phyloP scores from a whole-genome alignment of 345 rosid genomes.

The Heritiera littoralis region DNA sequence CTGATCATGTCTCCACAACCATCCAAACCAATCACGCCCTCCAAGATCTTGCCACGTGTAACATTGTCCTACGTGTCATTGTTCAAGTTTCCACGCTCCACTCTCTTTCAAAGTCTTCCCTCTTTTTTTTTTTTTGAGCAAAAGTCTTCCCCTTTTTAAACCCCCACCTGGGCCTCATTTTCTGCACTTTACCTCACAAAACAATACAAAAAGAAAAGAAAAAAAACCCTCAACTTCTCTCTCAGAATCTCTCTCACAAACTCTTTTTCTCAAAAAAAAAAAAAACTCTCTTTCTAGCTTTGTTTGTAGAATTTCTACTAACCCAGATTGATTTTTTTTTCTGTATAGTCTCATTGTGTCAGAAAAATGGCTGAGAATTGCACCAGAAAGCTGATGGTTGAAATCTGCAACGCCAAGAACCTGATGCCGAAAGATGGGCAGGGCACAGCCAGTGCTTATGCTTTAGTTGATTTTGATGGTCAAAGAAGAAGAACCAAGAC shows the following conservation, averaged over 20 bases:
- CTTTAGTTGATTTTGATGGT: slow-evolving; percentile 76
- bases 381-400: slow-evolving; percentile 67
- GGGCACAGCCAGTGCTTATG: slow-evolving; percentile 90
- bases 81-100: slow-evolving; percentile 39
- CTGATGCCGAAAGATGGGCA: slow-evolving; percentile 94
- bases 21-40: slow-evolving; percentile 3
- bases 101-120: neutral
- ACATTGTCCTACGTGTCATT: slow-evolving; percentile 24
- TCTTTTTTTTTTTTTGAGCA: no score
- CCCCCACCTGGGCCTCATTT: slow-evolving; percentile 11
- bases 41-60: slow-evolving; percentile 39
- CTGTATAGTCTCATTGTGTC: neutral
- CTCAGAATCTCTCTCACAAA: neutral
- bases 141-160: slow-evolving; percentile 15
- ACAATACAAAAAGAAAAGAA: neutral
- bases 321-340: slow-evolving; percentile 7
- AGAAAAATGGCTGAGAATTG: slow-evolving; percentile 54
- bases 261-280: neutral
- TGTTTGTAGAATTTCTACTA: neutral
- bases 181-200: neutral
- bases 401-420: slow-evolving; percentile 77
- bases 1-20: neutral
- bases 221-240: neutral
- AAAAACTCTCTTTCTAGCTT: neutral
- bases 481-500: slow-evolving; percentile 83